Conservation (phyloP, 2,329 filamentous ascomycete genomes). For the Ascocoryne sarcoides region DNA sequence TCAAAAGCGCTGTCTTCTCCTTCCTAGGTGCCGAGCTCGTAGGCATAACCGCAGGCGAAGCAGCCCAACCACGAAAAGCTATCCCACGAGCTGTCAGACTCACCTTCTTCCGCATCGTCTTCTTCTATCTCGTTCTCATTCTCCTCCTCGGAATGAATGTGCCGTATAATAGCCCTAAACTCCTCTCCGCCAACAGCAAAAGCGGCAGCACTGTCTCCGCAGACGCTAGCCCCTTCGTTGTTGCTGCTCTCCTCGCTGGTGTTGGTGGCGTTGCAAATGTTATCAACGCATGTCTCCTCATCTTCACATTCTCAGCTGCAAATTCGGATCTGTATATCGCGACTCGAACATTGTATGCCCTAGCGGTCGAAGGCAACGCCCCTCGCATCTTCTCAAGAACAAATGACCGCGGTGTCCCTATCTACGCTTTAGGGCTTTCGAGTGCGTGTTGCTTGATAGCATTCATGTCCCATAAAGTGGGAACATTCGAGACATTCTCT, state of each 20-base stretch:
- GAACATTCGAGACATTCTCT: conserved; percentile 54
- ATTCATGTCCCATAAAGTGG: conserved; percentile 53
- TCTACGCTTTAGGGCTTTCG: conserved; percentile 36
- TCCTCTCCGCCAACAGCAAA: conserved; percentile 40
- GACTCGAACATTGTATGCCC: conserved; percentile 62
- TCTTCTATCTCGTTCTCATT: conserved; percentile 56
- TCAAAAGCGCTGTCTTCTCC: conserved; percentile 45
- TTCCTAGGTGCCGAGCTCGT: conserved; percentile 57
- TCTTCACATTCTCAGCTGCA: conserved; percentile 56
- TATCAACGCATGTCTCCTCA: conserved; percentile 60
- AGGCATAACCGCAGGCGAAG: conserved; percentile 54
- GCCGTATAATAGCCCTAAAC: conserved; percentile 53
- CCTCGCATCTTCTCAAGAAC: conserved; percentile 46
- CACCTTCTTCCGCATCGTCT: conserved; percentile 51
- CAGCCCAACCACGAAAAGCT: conserved; percentile 53
- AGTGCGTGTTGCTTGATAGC: conserved; percentile 54
- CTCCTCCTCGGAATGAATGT: conserved; percentile 53
- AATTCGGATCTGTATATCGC: conserved; percentile 57
- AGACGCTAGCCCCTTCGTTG: conserved; percentile 42
- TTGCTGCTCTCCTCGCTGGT: conserved; percentile 55
- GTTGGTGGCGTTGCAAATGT: conserved; percentile 56
- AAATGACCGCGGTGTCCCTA: conserved; percentile 48
- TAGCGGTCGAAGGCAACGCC: conserved; percentile 58
- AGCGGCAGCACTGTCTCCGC: conserved; percentile 36
- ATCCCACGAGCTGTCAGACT: conserved; percentile 56